phyloP scores from a whole-genome alignment of 1,284 basidiomycete species.

The Cryptococcus sp. region DNA sequence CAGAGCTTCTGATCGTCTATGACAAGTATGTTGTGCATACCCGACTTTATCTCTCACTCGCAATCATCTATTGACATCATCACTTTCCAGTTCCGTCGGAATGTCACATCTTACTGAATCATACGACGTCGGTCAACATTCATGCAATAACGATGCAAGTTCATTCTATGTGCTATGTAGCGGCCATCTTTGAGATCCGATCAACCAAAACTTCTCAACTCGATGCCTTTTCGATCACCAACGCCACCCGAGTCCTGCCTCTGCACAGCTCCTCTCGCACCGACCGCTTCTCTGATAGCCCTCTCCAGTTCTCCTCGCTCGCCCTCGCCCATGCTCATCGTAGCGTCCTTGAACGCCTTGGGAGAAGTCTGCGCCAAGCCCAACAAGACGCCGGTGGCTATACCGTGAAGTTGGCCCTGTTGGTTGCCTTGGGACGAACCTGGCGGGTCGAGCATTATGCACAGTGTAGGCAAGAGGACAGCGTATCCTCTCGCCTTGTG shows the following conservation, averaged over 20 bases:
- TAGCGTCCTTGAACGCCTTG: constrained; percentile 81
- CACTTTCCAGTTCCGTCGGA: not conserved
- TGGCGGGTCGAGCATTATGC: constrained; percentile 67
- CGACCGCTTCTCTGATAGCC: constrained; percentile 74
- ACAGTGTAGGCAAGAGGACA: constrained; percentile 76
- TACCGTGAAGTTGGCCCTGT: constrained; percentile 61
- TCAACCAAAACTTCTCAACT: constrained; percentile 49
- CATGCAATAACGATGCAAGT: too few relatives aligned
- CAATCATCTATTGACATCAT: not conserved
- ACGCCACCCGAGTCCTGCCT: constrained; percentile 18
- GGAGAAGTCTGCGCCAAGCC: constrained; percentile 74
- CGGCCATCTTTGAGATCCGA: too few relatives aligned
- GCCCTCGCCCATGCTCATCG: constrained; percentile 65
- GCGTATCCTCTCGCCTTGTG: constrained; percentile 70
- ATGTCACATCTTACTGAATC: not conserved
- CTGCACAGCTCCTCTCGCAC: constrained; percentile 54
- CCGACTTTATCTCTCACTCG: not conserved
- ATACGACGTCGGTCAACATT: too few relatives aligned
- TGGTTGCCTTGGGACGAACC: constrained; percentile 40
- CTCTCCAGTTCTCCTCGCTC: constrained; percentile 70
- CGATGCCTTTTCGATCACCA: constrained; percentile 43
- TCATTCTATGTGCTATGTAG: too few relatives aligned
- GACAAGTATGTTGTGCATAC: too few relatives aligned
- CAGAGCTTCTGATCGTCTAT: too few relatives aligned
- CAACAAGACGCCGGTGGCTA: constrained; percentile 74